A percentile compares a stretch with the other conserved stretches of the same genome.
These are phyloP conservation scores for baker's yeast (Saccharomyces cerevisiae) DNA, from an alignment of 805 yeast species.

Conservation along the genomic window DNA sequence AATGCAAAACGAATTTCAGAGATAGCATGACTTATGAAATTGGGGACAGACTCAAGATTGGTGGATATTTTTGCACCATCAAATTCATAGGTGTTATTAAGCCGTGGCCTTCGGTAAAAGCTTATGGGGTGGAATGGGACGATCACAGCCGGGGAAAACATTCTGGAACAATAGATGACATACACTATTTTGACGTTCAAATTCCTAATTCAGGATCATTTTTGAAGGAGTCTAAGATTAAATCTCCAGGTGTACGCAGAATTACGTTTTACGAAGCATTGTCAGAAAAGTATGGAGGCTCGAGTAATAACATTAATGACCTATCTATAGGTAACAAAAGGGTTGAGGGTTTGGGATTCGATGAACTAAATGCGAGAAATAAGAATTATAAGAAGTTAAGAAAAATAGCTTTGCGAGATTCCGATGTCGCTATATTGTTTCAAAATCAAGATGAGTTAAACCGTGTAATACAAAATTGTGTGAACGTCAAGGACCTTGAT, in stretches of 20 bases:
- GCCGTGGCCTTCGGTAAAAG: slow-evolving; percentile 49
- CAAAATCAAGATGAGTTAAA: neutral
- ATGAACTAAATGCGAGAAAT: slow-evolving; percentile 42
- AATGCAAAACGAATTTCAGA: neutral
- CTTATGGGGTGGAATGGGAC: slow-evolving; percentile 88
- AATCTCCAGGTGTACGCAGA: slow-evolving; percentile 29
- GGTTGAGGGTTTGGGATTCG: slow-evolving; percentile 61
- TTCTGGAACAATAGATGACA: slow-evolving; percentile 50
- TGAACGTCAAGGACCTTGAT: slow-evolving; percentile 38
- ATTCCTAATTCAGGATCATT: slow-evolving; percentile 18
- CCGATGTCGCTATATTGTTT: neutral
- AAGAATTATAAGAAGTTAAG: slow-evolving; percentile 38
- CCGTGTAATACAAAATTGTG: slow-evolving; percentile 5
- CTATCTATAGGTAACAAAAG: slow-evolving; percentile 47
- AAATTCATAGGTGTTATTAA: slow-evolving; percentile 52
- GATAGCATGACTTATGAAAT: slow-evolving; percentile 8
- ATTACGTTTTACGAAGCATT: slow-evolving; percentile 42
- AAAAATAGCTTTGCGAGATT: slow-evolving; percentile 38
- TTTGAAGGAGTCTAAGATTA: slow-evolving; percentile 12
- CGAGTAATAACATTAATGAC: slow-evolving; percentile 25
- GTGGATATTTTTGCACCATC: slow-evolving; percentile 54
- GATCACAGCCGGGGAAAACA: slow-evolving; percentile 59
- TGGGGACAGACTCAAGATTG: slow-evolving; percentile 30
- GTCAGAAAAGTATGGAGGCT: slow-evolving; percentile 38
- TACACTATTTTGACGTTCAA: slow-evolving; percentile 42